Evolutionary conservation across 73 alveolate species (phyloP).

Genomic region (Tetrahymena elliotti): DNA sequence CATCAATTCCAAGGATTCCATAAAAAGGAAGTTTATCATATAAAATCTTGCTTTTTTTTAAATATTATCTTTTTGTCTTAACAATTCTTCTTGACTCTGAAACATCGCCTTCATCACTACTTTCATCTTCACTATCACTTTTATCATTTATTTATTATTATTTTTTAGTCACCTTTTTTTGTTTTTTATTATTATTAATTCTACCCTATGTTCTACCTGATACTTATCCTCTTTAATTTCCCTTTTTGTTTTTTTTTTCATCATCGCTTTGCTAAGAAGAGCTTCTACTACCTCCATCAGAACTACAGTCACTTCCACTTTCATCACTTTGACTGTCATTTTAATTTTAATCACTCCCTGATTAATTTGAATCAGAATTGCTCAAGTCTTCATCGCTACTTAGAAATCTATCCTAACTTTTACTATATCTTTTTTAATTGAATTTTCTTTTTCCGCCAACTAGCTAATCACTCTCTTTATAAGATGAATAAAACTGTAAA

Average conservation of each 20-base stretch:
- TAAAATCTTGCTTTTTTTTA: background rate
- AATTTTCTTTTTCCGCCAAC: background rate
- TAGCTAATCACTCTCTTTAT: background rate
- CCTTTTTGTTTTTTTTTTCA: background rate
- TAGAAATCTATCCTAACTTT: background rate
- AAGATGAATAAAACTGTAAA: background rate
- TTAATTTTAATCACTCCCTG: background rate
- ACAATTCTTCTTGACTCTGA: background rate
- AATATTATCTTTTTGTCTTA: background rate
- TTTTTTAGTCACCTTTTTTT: background rate
- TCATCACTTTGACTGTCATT: background rate
- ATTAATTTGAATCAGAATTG: background rate
- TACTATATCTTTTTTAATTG: background rate
- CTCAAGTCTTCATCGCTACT: background rate
- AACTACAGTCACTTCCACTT: background rate
- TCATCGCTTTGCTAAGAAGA: background rate
- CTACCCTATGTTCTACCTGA: background rate
- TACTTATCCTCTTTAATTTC: background rate
- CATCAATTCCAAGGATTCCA: background rate
- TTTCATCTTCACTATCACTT: background rate
- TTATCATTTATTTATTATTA: background rate
- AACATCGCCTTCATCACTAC: background rate
- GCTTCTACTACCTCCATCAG: background rate
- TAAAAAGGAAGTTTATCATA: background rate
- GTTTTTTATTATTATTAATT: background rate